Evolutionary conservation across 352 stramenopile genomes (phyloP).

Genomic region (Phytophthora pisi): DNA sequence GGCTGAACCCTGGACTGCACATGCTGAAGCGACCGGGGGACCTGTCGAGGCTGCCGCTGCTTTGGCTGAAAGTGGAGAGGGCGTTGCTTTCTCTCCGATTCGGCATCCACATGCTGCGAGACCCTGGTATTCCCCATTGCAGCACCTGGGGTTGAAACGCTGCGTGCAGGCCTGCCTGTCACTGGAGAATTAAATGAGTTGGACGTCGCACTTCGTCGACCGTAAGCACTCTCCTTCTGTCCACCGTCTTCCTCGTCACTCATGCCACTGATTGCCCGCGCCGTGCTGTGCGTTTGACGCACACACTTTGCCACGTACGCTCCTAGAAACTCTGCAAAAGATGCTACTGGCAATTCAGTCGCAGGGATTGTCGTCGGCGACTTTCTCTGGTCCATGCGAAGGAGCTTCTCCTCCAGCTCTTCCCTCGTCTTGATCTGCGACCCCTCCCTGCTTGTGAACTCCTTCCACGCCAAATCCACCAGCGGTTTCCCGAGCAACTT

Average conservation of each 20-base stretch:
- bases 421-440: conserved; percentile 36
- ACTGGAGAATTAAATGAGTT: neutral
- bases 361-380: conserved; percentile 31
- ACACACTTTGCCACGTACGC: conserved; percentile 60
- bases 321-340: conserved; percentile 67
- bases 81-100: conserved; percentile 10
- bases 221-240: conserved; percentile 14
- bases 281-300: conserved; percentile 4
- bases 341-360: conserved; percentile 43
- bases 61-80: conserved; percentile 23
- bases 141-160: conserved; percentile 6
- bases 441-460: conserved; percentile 42
- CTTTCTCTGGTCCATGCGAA: conserved; percentile 61
- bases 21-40: conserved; percentile 35
- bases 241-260: neutral
- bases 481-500: conserved; percentile 63
- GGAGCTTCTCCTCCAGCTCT: conserved; percentile 45
- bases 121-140: conserved; percentile 22
- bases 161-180: neutral
- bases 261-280: conserved; percentile 3
- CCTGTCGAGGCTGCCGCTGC: conserved; percentile 8
- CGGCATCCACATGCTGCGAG: neutral
- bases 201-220: neutral
- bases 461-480: conserved; percentile 62
- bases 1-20: conserved; percentile 73